phyloP scores from a whole-genome alignment of 148 eudicot genomes.

The Gaultheria prostrata region DNA sequence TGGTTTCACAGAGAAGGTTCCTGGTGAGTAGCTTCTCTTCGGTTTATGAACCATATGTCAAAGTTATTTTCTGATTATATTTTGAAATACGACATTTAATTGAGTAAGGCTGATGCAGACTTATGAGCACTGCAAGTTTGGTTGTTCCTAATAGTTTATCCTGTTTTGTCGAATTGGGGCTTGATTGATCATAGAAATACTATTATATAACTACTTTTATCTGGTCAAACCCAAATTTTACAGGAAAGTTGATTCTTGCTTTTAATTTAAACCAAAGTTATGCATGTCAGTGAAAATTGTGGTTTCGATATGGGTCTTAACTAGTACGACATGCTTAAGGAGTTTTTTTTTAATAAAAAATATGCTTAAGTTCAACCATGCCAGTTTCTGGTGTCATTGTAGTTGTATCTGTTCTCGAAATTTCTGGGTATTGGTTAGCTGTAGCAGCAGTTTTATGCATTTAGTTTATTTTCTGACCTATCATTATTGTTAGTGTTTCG shows the following conservation, averaged over 20 bases:
- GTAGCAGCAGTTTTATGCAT: not conserved
- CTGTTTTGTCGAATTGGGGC: not conserved
- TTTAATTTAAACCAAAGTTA: not conserved
- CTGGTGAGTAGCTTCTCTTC: slow-evolving; percentile 33
- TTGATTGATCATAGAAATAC: not conserved
- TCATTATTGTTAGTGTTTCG: not conserved
- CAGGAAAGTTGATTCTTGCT: not conserved
- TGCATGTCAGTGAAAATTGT: not conserved
- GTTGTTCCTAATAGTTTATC: not conserved
- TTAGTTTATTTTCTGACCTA: not conserved
- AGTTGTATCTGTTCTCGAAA: not conserved
- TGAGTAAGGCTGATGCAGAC: not conserved
- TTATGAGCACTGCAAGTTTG: not conserved
- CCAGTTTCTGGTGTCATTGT: not conserved
- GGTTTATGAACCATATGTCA: not conserved
- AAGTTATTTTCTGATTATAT: not conserved
- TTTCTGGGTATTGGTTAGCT: not conserved
- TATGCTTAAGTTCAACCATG: not conserved
- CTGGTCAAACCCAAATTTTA: not conserved
- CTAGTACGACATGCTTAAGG: not conserved
- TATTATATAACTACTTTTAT: not conserved
- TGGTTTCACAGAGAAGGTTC: slow-evolving; percentile 29
- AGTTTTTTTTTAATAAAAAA: too few species aligned
- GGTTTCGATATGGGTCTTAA: not conserved
- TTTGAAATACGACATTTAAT: not conserved